Conservation (phyloP, 1,284 basidiomycete genomes). For the Rhodotorula sp. region DNA sequence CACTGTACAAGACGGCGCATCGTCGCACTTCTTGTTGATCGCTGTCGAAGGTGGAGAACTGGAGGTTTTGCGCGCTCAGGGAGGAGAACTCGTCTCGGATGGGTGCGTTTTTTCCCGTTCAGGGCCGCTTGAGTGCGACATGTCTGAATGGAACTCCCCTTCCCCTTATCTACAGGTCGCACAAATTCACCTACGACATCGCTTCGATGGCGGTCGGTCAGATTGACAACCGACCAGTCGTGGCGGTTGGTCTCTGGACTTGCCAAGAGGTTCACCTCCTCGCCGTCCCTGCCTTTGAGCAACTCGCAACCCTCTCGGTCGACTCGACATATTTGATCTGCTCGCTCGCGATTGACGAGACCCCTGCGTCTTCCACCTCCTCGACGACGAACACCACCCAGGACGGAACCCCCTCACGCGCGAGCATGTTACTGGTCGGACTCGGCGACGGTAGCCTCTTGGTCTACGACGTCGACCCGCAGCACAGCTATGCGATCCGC, state of each 20-base stretch:
- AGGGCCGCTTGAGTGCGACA: neutral
- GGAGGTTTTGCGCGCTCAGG: conserved; percentile 55
- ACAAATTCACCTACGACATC: conserved; percentile 44
- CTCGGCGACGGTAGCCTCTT: conserved; percentile 76
- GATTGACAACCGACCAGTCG: conserved; percentile 39
- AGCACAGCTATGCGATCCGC: conserved; percentile 46
- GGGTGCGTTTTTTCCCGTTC: conserved; percentile 9
- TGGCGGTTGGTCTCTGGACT: conserved; percentile 75
- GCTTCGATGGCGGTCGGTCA: conserved; percentile 47
- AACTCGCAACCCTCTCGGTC: conserved; percentile 43
- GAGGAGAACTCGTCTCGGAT: conserved; percentile 44
- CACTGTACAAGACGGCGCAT: conserved; percentile 55
- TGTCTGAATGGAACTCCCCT: neutral
- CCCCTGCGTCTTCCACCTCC: conserved; percentile 54
- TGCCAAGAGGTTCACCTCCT: conserved; percentile 65
- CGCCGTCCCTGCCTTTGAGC: conserved; percentile 54
- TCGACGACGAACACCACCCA: neutral
- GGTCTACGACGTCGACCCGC: conserved; percentile 54
- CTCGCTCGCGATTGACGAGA: conserved; percentile 59
- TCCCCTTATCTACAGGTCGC: neutral
- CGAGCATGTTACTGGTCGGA: conserved; percentile 67
- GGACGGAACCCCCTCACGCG: conserved; percentile 44
- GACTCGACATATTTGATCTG: conserved; percentile 62
- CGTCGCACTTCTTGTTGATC: conserved; percentile 50
- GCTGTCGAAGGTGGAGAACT: conserved; percentile 53